Percentiles rank a stretch among this genome's conserved stretches.
Evolutionary conservation across 768 basidiomycete genomes (phyloP).

Genomic region (Tricholoma matsutake): DNA sequence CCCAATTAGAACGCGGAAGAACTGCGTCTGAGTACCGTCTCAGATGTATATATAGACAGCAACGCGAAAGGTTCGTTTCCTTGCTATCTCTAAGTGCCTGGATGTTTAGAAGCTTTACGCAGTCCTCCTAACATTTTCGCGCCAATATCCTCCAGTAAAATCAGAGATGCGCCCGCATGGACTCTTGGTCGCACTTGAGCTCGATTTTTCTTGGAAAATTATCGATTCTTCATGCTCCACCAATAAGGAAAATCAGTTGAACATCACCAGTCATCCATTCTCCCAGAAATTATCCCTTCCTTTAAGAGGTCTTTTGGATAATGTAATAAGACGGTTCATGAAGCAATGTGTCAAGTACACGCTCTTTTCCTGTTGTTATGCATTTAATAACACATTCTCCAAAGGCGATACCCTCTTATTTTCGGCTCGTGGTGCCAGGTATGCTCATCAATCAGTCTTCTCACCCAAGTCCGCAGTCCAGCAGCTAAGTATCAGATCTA

Average conservation of each 20-base stretch:
- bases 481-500: neutral
- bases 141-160: slow-evolving; percentile 12
- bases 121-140: slow-evolving; percentile 14
- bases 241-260: neutral
- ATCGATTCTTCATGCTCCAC: slow-evolving; percentile 8
- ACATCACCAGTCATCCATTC: slow-evolving; percentile 45
- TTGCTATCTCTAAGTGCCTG: slow-evolving; percentile 5
- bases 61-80: slow-evolving; percentile 38
- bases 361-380: slow-evolving; percentile 6
- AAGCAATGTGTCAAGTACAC: slow-evolving; percentile 57
- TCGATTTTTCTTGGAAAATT: slow-evolving; percentile 35
- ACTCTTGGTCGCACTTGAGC: slow-evolving; percentile 34
- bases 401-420: slow-evolving; percentile 72
- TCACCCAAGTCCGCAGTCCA: neutral
- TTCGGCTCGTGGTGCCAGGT: slow-evolving; percentile 71
- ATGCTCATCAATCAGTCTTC: slow-evolving; percentile 9
- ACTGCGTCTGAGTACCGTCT: slow-evolving; percentile 57
- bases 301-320: slow-evolving; percentile 47
- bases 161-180: slow-evolving; percentile 33
- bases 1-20: slow-evolving; percentile 52
- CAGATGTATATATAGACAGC: slow-evolving; percentile 47
- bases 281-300: slow-evolving; percentile 54
- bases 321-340: slow-evolving; percentile 48
- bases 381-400: neutral
- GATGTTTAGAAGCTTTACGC: neutral